Evolutionary conservation across 2,329 filamentous ascomycete genomes (phyloP), one percentile per base, ranked within the genome.

Genomic region (Metarhizium guizhouense): DNA sequence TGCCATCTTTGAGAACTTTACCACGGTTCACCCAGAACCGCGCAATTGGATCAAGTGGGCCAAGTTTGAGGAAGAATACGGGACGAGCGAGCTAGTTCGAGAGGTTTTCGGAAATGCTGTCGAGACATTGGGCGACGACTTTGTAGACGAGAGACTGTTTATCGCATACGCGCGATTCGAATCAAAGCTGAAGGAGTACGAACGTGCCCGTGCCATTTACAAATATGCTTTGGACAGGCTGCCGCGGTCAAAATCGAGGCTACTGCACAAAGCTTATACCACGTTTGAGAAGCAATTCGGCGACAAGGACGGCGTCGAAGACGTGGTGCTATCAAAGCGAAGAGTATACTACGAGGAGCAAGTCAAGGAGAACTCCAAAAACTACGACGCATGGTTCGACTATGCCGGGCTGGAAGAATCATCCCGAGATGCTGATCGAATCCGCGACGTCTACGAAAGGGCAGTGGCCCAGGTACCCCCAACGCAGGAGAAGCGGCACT

Each of bases 11-110:
- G 83, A 90, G 67, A 81, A 89, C 32, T 96, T 96, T 66, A 96
- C 91, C 2, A 81, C 92, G 58, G 89, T 97, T 8, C 94, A 97
- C 63, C 92, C 94, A 0, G 93, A 97, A 66, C 89, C 94, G 25
- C 84, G 88, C 65, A 97, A 96, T 67, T 99, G 93, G 92, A 95
- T 99, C 73, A 96, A 96, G 69, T 99, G 94, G 94, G 87, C 93
- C 58, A 88, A 89, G 59, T 99, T 97, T 63, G 94, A 99, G 71
- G 93, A 97, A 69, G 94, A 99, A 67, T 90, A 86, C 63, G 94
- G 94, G 8, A 96, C 91, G 1, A 93, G 87, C 66, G 93, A 96
- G 64, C 71, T 93, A 61, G 94, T 99, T 6, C 82, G 94, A 25
- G 91, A 97, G 59, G 93, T 97, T 0, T 97, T 91, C 67, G 90